A percentile compares a stretch with the other conserved stretches of the same genome.
phyloP scores from a whole-genome alignment of 2,329 filamentous ascomycete genomes.

The Rhynchosporium secalis region DNA sequence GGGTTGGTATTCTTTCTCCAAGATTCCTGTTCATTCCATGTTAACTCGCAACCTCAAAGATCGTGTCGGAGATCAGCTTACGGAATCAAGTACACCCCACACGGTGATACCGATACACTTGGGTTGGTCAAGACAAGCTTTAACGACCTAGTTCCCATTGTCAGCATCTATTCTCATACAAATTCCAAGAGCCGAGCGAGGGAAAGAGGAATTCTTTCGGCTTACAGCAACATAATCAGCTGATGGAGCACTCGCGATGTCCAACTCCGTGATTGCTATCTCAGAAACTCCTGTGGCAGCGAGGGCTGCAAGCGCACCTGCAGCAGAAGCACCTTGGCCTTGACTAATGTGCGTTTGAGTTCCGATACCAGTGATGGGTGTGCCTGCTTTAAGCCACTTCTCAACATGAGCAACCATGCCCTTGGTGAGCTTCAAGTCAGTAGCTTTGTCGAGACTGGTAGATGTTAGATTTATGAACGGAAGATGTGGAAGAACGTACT shows the following conservation, averaged over 20 bases:
- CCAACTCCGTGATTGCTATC: constrained; percentile 63
- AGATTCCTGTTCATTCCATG: constrained; percentile 42
- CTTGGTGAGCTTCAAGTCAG: constrained; percentile 54
- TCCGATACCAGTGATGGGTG: constrained; percentile 65
- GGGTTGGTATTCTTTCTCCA: constrained; percentile 53
- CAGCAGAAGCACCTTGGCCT: constrained; percentile 19
- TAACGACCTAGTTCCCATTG: constrained; percentile 26
- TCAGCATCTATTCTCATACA: background rate
- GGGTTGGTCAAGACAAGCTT: constrained; percentile 37
- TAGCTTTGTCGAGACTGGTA: constrained; percentile 40
- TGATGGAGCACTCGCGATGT: constrained; percentile 58
- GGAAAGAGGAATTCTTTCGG: background rate
- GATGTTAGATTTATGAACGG: background rate
- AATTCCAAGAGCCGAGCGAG: background rate
- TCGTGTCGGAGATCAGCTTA: constrained; percentile 7
- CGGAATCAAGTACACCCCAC: constrained; percentile 47
- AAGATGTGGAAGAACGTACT: constrained; percentile 36
- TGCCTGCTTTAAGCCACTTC: constrained; percentile 61
- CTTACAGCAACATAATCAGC: constrained; percentile 30
- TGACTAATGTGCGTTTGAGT: constrained; percentile 36
- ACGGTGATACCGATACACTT: constrained; percentile 42
- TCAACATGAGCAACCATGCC: constrained; percentile 60
- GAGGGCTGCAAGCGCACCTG: constrained; percentile 48
- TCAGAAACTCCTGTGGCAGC: constrained; percentile 54
- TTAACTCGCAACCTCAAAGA: too few relatives aligned